Evolutionary conservation across 2,329 filamentous ascomycete species (phyloP).

Genomic region (Sphaerulina musiva): DNA sequence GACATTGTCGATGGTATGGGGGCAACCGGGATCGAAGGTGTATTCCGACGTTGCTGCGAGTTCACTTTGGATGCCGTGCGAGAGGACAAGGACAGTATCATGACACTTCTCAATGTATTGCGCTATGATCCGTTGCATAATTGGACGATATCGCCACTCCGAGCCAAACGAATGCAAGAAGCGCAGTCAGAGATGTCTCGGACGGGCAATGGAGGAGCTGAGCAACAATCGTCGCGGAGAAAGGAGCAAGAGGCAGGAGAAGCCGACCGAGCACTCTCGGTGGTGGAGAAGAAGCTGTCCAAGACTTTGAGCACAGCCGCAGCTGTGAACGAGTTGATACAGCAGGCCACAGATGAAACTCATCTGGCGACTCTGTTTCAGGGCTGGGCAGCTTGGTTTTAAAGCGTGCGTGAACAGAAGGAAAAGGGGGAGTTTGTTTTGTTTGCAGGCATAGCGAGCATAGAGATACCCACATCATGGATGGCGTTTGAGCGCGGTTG

Average conservation of each 20-base stretch:
- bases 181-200: slow-evolving; percentile 43
- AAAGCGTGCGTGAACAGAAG: background rate
- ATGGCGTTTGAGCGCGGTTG: background rate
- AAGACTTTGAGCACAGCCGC: slow-evolving; percentile 91
- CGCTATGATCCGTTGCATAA: slow-evolving; percentile 97
- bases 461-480: background rate
- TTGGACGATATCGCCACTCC: slow-evolving; percentile 76
- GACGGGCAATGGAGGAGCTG: slow-evolving; percentile 12
- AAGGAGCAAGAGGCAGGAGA: slow-evolving; percentile 60
- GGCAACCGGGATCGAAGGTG: slow-evolving; percentile 86
- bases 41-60: slow-evolving; percentile 96
- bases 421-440: background rate
- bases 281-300: slow-evolving; percentile 91
- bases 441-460: background rate
- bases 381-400: slow-evolving; percentile 32
- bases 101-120: slow-evolving; percentile 95
- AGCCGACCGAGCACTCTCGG: slow-evolving; percentile 82
- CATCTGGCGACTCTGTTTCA: slow-evolving; percentile 83
- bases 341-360: slow-evolving; percentile 85
- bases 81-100: slow-evolving; percentile 94
- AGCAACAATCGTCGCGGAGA: slow-evolving; percentile 24
- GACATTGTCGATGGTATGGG: slow-evolving; percentile 98
- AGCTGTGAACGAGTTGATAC: slow-evolving; percentile 94
- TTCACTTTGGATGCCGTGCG: slow-evolving; percentile 91
- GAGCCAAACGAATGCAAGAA: slow-evolving; percentile 61